Evolutionary conservation across 345 rosid genomes (phyloP).

Genomic region (Gossypium longicalyx): DNA sequence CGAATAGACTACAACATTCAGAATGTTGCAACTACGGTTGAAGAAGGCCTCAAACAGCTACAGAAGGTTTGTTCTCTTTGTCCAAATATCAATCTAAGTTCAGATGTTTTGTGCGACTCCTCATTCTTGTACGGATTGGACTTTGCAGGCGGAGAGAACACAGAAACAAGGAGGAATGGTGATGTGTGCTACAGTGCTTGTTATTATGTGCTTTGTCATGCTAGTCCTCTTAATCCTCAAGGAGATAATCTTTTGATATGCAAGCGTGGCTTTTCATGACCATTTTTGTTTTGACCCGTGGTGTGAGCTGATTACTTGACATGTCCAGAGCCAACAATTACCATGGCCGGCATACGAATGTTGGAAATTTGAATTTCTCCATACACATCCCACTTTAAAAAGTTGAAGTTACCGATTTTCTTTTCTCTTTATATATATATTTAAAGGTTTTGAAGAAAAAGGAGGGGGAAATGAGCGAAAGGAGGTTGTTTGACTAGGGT

Average conservation of each 20-base stretch:
- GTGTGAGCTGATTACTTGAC: not conserved
- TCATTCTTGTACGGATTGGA: not conserved
- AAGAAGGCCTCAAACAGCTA: constrained; percentile 90
- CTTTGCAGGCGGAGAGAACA: constrained; percentile 80
- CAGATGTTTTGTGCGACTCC: not conserved
- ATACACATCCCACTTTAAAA: not conserved
- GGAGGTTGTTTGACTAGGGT: not conserved
- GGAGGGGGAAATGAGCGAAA: not conserved
- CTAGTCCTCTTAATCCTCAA: constrained; percentile 79
- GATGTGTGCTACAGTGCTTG: constrained; percentile 79
- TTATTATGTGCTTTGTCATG: constrained; percentile 92
- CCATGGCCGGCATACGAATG: constrained; percentile 2
- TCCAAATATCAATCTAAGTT: not conserved
- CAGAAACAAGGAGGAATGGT: constrained; percentile 95
- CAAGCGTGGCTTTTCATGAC: constrained; percentile 5
- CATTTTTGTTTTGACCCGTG: not conserved
- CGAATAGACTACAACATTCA: constrained; percentile 73
- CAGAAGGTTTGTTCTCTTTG: constrained; percentile 52
- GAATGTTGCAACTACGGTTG: constrained; percentile 47
- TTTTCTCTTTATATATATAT: not conserved
- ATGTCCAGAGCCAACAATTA: not conserved
- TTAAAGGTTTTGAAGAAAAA: not conserved
- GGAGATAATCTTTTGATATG: constrained; percentile 58
- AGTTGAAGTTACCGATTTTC: not conserved
- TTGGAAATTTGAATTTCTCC: constrained; percentile 17